Evolutionary conservation across 305 asterid species (phyloP), one percentile per base, ranked within the genome.

Genomic region (Fraxinus paxiana): DNA sequence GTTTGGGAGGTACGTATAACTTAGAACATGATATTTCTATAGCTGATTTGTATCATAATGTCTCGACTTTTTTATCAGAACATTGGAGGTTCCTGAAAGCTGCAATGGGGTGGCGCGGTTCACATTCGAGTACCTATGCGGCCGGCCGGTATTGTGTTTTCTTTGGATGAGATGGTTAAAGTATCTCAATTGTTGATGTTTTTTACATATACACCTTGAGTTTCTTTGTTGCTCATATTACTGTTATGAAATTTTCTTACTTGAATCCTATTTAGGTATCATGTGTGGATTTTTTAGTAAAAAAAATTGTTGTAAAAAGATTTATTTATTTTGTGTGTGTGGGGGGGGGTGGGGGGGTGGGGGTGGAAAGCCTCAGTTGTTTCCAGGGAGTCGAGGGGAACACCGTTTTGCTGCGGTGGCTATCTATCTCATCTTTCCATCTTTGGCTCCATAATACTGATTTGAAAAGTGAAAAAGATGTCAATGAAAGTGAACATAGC

Each of bases 61-160:
- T 70, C 83, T 67, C 67, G 77, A 76, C 76, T 73, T 84, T 31
- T 80, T 69, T 7, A 63, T 82, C 90, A 94, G 99, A 91, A 87
- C 91, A 80, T 72, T 96, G 89, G 97, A 92, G 84, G 96, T 94
- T 85, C 85, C 91, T 43, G 90, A 92, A 84, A 89, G 95, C 92
- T 92, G 96, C 89, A 87, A 90, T 9, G 99, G 97, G 80, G 87
- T 88, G 81, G 99, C 99, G n/a, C 90, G 94, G 26, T 92, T 96
- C 87, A 80, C 91, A 79, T 94, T 92, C 48, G 97, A 94, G 77
- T 92, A 91, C 87, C 90, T 96, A 70, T 96, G 99, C 76, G 97
- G 98, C 77, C 93, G 87, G 56, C 94, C 98, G 89, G 99, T 95
- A 91, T 77, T 86, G 37, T 79, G 59, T 80, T 30, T 76, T 78